Evolutionary conservation across 306 rosid genomes (phyloP).

Genomic region (Citrullus mucosospermus): DNA sequence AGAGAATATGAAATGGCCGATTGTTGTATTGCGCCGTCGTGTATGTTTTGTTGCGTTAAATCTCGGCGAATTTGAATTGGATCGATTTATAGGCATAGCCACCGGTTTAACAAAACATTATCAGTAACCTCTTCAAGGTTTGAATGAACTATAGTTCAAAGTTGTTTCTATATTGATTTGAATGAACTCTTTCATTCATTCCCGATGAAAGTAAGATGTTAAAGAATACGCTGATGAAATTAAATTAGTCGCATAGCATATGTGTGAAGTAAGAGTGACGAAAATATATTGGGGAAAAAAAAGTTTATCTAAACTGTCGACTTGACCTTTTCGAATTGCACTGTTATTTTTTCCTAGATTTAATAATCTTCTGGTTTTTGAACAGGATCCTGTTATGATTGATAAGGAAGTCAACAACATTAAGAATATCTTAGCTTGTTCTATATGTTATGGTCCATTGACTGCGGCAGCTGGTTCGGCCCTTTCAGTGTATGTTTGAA

Average conservation of each 20-base stretch:
- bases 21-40: neutral
- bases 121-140: neutral
- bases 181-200: neutral
- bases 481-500: conserved; percentile 43
- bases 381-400: conserved; percentile 28
- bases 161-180: neutral
- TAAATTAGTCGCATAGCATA: neutral
- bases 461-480: conserved; percentile 18
- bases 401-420: conserved; percentile 27
- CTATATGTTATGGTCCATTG: conserved; percentile 52
- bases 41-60: neutral
- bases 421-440: conserved; percentile 60
- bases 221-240: neutral
- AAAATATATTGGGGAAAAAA: neutral
- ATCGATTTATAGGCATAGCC: neutral
- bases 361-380: neutral
- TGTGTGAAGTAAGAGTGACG: neutral
- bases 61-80: neutral
- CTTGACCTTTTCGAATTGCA: neutral
- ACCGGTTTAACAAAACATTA: neutral
- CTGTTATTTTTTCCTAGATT: neutral
- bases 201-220: neutral
- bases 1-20: neutral
- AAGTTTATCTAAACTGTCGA: neutral
- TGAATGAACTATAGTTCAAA: neutral